These are phyloP conservation scores for Coemansia sp. DNA, from an alignment of 192 early-diverging fungal genomes.

Conservation along the genomic window DNA sequence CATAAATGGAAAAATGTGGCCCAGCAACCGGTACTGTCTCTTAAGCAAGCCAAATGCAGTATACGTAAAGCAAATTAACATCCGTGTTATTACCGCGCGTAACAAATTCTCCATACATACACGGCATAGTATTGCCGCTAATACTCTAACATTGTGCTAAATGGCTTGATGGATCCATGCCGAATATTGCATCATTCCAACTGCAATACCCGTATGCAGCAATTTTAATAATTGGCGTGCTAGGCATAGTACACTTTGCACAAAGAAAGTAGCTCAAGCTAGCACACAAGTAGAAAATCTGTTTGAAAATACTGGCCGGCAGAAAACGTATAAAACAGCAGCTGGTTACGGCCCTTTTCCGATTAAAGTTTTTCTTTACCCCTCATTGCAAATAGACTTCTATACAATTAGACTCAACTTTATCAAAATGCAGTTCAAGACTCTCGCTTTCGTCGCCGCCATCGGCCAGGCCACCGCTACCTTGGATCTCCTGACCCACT, in stretches of 20 bases:
- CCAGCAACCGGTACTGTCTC: constrained; percentile 1
- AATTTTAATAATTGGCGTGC: neutral
- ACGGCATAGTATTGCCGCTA: neutral
- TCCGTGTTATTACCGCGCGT: neutral
- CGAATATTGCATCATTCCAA: constrained; percentile 5
- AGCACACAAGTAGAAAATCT: neutral
- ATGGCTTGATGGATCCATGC: constrained; percentile 31
- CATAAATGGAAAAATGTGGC: neutral
- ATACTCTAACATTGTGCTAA: neutral
- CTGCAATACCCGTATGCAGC: neutral
- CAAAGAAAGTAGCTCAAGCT: neutral
- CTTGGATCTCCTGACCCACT: constrained; percentile 48
- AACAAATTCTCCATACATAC: constrained; percentile 12
- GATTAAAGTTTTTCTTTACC: constrained; percentile 2
- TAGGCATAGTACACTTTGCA: neutral
- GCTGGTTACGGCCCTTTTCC: constrained; percentile 2
- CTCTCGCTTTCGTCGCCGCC: constrained; percentile 43
- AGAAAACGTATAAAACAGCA: constrained; percentile 5
- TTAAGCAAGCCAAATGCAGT: neutral
- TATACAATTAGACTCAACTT: neutral
- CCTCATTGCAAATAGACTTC: constrained; percentile 4
- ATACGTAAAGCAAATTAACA: neutral
- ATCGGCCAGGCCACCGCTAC: constrained; percentile 54
- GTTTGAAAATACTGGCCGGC: neutral
- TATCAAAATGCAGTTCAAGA: constrained; percentile 52